Percentiles rank a stretch among this genome's conserved stretches.
These are phyloP conservation scores for Gleditsia sinensis DNA, from an alignment of 306 rosid species.

Conservation along the genomic window DNA sequence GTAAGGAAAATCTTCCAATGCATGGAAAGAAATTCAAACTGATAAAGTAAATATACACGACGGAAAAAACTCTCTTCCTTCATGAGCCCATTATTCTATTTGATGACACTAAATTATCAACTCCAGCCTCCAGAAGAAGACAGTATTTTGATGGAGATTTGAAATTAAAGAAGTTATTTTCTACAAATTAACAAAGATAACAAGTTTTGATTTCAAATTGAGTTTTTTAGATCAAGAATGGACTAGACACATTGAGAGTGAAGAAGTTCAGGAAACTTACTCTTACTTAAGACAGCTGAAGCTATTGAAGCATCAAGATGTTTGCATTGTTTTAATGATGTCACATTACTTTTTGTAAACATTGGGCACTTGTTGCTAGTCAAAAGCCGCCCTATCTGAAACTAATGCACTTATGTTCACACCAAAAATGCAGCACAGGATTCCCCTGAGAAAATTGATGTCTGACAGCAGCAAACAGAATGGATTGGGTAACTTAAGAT, in stretches of 20 bases:
- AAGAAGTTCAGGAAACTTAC: neutral
- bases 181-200: neutral
- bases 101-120: neutral
- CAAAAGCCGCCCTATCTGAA: constrained; percentile 14
- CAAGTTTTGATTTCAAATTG: constrained; percentile 8
- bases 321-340: constrained; percentile 9
- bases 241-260: neutral
- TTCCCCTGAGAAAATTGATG: neutral
- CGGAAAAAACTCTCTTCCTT: too few relatives aligned
- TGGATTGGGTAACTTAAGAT: neutral
- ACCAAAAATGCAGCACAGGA: neutral
- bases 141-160: neutral
- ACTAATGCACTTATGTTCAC: neutral
- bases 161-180: neutral
- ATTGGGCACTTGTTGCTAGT: constrained; percentile 17
- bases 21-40: too few relatives aligned
- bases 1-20: too few relatives aligned
- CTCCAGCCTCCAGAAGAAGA: neutral
- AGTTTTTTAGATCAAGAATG: neutral
- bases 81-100: too few relatives aligned
- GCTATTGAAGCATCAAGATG: neutral
- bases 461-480: constrained; percentile 12
- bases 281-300: neutral
- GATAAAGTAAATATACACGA: too few relatives aligned
- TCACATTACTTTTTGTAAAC: neutral